A percentile compares a stretch with the other conserved stretches of the same genome.
Conservation (phyloP, 768 basidiomycete species). For the Pisolithus sp. region DNA sequence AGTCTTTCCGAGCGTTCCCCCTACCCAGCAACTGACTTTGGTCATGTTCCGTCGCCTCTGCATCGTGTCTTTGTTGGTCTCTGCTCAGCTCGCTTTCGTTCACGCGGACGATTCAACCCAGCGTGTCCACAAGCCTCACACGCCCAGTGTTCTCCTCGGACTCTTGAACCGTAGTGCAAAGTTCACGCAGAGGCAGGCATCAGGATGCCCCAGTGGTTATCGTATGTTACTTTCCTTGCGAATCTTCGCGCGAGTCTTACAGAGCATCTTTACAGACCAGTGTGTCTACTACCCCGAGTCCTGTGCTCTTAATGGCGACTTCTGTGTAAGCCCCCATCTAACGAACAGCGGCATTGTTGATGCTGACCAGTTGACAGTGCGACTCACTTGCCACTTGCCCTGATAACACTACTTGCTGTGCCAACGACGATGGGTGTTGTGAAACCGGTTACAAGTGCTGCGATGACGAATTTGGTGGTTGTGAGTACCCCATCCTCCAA, state of each 20-base stretch:
- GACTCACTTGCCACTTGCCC: conserved; percentile 6
- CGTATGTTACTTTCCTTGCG: conserved; percentile 6
- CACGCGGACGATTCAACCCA: neutral
- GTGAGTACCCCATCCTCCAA: conserved; percentile 7
- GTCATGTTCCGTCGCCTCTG: conserved; percentile 12
- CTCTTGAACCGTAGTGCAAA: conserved; percentile 10
- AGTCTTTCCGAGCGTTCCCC: neutral
- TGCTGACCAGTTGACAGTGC: conserved; percentile 7
- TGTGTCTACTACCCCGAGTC: conserved; percentile 13
- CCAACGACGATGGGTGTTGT: neutral
- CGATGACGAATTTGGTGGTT: conserved; percentile 16
- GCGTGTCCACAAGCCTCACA: conserved; percentile 5
- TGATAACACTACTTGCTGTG: conserved; percentile 5
- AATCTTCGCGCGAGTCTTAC: neutral
- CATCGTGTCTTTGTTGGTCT: conserved; percentile 4
- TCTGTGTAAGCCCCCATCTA: conserved; percentile 11
- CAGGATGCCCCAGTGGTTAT: conserved; percentile 9
- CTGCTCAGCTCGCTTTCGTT: conserved; percentile 6
- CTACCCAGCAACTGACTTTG: neutral
- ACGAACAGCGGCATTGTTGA: neutral
- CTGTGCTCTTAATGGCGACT: conserved; percentile 15
- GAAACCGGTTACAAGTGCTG: conserved; percentile 12
- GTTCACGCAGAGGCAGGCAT: conserved; percentile 5
- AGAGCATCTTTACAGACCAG: conserved; percentile 2
- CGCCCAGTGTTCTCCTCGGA: conserved; percentile 1